phyloP scores from a whole-genome alignment of 345 rosid genomes.

The Murraya paniculata region DNA sequence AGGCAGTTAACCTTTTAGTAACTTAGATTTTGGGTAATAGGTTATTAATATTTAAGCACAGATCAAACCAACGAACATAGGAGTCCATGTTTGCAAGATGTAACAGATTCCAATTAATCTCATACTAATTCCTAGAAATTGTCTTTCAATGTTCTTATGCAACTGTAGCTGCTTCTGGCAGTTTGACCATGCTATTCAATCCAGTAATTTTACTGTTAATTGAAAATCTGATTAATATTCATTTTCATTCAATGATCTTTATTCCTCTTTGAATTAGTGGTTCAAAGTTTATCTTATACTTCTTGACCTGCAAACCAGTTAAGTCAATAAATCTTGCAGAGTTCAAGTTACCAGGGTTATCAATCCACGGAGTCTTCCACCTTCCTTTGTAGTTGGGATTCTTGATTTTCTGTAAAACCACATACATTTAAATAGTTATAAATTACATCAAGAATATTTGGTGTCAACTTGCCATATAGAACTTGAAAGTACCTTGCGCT shows the following conservation, averaged over 20 bases:
- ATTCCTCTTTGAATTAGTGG: background rate
- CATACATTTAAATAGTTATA: slow-evolving; percentile 1
- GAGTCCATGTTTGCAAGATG: background rate
- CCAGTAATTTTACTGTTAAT: background rate
- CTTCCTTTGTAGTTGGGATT: slow-evolving; percentile 92
- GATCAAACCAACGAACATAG: background rate
- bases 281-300: background rate
- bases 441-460: slow-evolving; percentile 4
- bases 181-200: background rate
- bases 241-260: background rate
- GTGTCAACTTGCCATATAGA: background rate
- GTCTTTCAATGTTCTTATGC: background rate
- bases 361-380: slow-evolving; percentile 89
- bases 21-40: background rate
- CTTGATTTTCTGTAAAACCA: slow-evolving; percentile 64
- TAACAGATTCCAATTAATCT: background rate
- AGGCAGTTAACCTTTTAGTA: background rate
- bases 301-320: background rate
- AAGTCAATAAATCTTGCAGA: background rate
- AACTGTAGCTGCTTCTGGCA: background rate
- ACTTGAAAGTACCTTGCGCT: slow-evolving; percentile 48
- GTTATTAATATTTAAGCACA: background rate
- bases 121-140: background rate
- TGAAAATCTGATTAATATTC: background rate
- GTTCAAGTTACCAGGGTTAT: slow-evolving; percentile 71